A percentile compares a stretch with the other conserved stretches of the same genome.
phyloP scores from a whole-genome alignment of 2,329 filamentous ascomycete species.

The Rhynchosporium agropyri region DNA sequence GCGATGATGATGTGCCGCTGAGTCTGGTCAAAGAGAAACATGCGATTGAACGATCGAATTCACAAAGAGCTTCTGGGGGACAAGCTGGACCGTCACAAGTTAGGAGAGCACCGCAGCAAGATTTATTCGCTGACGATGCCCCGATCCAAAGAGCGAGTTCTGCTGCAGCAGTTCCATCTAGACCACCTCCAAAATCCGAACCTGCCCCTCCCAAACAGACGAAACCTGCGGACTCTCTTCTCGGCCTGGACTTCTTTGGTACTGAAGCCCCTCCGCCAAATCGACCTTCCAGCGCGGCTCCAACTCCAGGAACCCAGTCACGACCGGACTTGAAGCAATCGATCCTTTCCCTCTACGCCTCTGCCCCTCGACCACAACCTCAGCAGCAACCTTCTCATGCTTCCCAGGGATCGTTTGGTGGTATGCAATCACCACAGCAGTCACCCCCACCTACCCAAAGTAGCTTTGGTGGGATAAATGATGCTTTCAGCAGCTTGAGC shows the following conservation, averaged over 20 bases:
- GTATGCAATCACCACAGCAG: slow-evolving; percentile 62
- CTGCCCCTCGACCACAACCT: slow-evolving; percentile 75
- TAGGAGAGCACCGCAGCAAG: slow-evolving; percentile 59
- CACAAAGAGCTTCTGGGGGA: slow-evolving; percentile 41
- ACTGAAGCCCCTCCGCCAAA: slow-evolving; percentile 69
- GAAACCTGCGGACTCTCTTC: slow-evolving; percentile 79
- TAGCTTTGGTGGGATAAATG: slow-evolving; percentile 61
- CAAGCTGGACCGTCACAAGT: slow-evolving; percentile 36
- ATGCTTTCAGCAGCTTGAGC: slow-evolving; percentile 76
- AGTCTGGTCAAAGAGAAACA: slow-evolving; percentile 69
- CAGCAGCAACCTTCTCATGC: slow-evolving; percentile 56
- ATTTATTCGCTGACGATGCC: slow-evolving; percentile 79
- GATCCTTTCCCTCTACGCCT: slow-evolving; percentile 91
- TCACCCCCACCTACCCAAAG: slow-evolving; percentile 41
- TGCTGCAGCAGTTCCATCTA: slow-evolving; percentile 60
- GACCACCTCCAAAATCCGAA: slow-evolving; percentile 59
- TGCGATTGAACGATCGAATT: slow-evolving; percentile 56
- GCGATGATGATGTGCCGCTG: slow-evolving; percentile 77
- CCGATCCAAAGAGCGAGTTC: slow-evolving; percentile 71
- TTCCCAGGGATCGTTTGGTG: slow-evolving; percentile 66
- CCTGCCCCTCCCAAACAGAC: slow-evolving; percentile 68
- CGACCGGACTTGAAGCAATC: slow-evolving; percentile 95
- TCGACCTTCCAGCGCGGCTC: slow-evolving; percentile 79
- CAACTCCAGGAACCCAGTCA: slow-evolving; percentile 67
- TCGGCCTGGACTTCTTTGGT: slow-evolving; percentile 92